A percentile compares a stretch with the other conserved stretches of the same genome.
These are phyloP conservation scores for Lepidopterella palustris DNA, from an alignment of 495 filamentous ascomycete species.

Conservation along the genomic window DNA sequence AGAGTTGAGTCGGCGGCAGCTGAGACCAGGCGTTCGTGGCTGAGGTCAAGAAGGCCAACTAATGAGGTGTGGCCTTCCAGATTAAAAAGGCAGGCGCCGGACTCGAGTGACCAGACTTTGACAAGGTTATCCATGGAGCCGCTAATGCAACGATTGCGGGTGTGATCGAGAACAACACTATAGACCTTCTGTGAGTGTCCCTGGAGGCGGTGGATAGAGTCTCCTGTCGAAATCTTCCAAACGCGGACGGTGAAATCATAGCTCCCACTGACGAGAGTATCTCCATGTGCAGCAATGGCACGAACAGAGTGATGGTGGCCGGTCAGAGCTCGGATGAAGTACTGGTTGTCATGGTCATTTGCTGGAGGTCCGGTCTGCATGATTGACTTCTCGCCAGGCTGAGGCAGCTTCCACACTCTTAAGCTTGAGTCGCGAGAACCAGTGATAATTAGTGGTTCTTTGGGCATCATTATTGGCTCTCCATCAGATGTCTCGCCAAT, in stretches of 20 bases:
- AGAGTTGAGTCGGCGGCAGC: conserved; percentile 94
- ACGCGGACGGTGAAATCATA: conserved; percentile 96
- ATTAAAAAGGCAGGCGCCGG: conserved; percentile 75
- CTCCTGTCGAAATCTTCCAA: conserved; percentile 95
- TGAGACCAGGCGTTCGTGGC: conserved; percentile 82
- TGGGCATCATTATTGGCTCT: conserved; percentile 78
- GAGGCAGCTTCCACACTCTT: conserved; percentile 93
- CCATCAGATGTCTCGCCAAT: conserved; percentile 67
- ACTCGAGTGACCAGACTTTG: conserved; percentile 97
- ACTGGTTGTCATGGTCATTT: conserved; percentile 82
- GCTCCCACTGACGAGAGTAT: conserved; percentile 96
- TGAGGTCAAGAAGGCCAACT: conserved; percentile 83
- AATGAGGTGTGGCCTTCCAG: conserved; percentile 92
- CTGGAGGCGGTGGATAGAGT: conserved; percentile 76
- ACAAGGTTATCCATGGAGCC: conserved; percentile 98
- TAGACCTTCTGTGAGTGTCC: conserved; percentile 95
- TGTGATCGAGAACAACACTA: conserved; percentile 89
- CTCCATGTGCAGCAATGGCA: conserved; percentile 90
- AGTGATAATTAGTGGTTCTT: conserved; percentile 91
- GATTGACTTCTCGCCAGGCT: conserved; percentile 63
- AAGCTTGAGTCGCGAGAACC: conserved; percentile 93
- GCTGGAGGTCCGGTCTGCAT: conserved; percentile 67
- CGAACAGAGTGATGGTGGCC: conserved; percentile 95
- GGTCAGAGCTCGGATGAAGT: conserved; percentile 79
- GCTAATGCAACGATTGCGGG: conserved; percentile 91